Percentiles rank a stretch among this genome's conserved stretches.
phyloP scores from a whole-genome alignment of 768 basidiomycete species.

The Hericium coralloides region DNA sequence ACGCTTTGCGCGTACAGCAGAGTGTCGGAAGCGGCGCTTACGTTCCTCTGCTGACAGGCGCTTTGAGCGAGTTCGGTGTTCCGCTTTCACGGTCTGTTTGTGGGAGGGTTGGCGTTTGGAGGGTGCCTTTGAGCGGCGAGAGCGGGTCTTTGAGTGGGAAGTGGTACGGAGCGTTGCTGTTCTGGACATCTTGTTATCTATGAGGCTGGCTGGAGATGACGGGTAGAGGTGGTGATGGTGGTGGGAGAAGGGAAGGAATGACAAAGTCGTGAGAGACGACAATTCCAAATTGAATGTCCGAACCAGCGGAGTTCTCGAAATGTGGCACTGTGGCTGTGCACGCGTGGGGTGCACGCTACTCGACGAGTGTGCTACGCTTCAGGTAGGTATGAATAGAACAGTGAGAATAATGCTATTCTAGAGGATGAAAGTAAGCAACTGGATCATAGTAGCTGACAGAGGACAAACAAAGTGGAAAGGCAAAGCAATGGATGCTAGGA shows the following conservation, averaged over 20 bases:
- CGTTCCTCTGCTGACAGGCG: not conserved
- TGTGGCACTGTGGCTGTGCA: no score
- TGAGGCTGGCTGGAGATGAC: not conserved
- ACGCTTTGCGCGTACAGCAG: constrained; percentile 11
- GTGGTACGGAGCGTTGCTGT: not conserved
- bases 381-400: no score
- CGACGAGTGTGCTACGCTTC: no score
- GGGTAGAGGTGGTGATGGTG: not conserved
- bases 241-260: not conserved
- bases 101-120: not conserved
- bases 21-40: constrained; percentile 1
- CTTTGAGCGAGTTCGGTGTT: not conserved
- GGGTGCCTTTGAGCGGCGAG: not conserved
- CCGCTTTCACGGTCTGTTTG: not conserved
- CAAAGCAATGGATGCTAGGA: no score
- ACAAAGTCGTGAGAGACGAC: not conserved
- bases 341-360: no score
- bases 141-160: not conserved
- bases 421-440: no score
- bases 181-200: not conserved
- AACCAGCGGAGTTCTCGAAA: no score
- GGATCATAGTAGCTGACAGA: no score
- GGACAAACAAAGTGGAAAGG: no score
- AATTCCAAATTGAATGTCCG: not conserved
- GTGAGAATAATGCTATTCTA: no score